A percentile compares a stretch with the other conserved stretches of the same genome.
These are phyloP conservation scores for Apiotrichum akiyoshidainum DNA, from an alignment of 1,284 basidiomycete genomes.

Conservation along the genomic window DNA sequence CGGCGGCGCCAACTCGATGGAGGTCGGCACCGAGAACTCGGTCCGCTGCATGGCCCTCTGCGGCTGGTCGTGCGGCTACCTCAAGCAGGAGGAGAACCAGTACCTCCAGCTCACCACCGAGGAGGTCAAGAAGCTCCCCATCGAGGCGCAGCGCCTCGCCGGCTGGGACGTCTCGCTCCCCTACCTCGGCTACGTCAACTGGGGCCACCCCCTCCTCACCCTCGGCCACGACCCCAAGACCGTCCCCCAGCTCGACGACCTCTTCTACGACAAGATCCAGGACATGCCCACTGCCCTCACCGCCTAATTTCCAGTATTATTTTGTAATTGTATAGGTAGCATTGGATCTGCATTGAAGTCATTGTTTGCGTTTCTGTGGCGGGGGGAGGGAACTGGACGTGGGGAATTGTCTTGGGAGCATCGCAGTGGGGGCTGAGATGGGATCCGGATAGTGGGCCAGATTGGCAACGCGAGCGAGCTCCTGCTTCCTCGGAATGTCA, in stretches of 20 bases:
- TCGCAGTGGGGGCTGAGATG: too few species aligned
- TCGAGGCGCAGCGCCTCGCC: conserved; percentile 18
- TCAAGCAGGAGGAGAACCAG: conserved; percentile 25
- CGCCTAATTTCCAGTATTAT: background rate
- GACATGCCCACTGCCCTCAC: conserved; percentile 3
- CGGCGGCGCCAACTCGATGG: conserved; percentile 16
- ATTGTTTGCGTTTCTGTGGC: too few species aligned
- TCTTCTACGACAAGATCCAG: conserved; percentile 24
- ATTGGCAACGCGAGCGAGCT: too few species aligned
- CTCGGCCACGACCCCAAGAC: conserved; percentile 18
- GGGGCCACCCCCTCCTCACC: conserved; percentile 18
- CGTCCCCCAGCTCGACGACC: conserved; percentile 19
- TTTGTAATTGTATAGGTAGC: background rate
- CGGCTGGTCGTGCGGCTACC: conserved; percentile 20
- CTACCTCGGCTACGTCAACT: conserved; percentile 24
- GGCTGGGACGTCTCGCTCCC: conserved; percentile 20
- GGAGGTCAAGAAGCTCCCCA: conserved; percentile 17
- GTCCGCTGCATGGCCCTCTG: conserved; percentile 17
- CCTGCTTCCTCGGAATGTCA: too few species aligned
- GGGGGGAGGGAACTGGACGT: too few species aligned
- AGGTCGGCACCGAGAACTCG: conserved; percentile 16
- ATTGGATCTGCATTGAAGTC: background rate
- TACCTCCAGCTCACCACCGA: conserved; percentile 21
- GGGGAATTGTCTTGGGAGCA: too few species aligned
- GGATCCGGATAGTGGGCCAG: too few species aligned